Evolutionary conservation across 2,329 filamentous ascomycete species (phyloP).

Genomic region (Helotiales sp.): DNA sequence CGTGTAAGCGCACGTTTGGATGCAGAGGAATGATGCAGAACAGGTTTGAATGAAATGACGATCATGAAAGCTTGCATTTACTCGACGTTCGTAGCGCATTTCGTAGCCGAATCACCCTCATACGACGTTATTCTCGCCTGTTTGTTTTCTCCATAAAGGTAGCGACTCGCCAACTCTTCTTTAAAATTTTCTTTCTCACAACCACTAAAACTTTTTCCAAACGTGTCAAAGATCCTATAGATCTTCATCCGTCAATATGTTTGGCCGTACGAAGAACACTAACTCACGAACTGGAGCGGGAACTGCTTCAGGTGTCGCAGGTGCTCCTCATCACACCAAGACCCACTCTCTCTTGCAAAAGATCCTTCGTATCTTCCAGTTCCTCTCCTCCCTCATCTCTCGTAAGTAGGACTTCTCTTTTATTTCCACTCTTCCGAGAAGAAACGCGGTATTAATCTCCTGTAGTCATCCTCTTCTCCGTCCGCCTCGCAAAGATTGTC

Average conservation of each 20-base stretch:
- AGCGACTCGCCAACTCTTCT: background rate
- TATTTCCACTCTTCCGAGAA: constrained; percentile 46
- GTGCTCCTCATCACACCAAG: background rate
- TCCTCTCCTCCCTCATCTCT: background rate
- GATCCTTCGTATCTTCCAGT: background rate
- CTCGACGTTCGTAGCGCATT: background rate
- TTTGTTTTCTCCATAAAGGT: background rate
- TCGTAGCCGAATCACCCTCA: background rate
- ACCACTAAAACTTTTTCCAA: background rate
- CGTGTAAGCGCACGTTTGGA: background rate
- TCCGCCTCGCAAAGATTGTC: constrained; percentile 41
- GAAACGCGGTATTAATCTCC: too few species aligned
- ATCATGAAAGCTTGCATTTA: too few species aligned
- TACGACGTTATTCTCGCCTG: background rate
- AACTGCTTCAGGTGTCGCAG: background rate
- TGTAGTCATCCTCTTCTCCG: constrained; percentile 45
- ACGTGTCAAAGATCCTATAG: too few species aligned
- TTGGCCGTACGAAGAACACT: background rate
- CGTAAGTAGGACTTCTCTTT: too few species aligned
- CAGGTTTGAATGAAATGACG: background rate
- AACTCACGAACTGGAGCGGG: background rate
- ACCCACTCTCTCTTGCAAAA: background rate
- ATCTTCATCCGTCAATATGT: background rate
- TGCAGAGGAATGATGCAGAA: background rate
- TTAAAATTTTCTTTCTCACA: background rate